A percentile compares a stretch with the other conserved stretches of the same genome.
These are phyloP conservation scores for Penicillium atrosanguineum DNA, from an alignment of 495 filamentous ascomycete genomes.

Conservation along the genomic window DNA sequence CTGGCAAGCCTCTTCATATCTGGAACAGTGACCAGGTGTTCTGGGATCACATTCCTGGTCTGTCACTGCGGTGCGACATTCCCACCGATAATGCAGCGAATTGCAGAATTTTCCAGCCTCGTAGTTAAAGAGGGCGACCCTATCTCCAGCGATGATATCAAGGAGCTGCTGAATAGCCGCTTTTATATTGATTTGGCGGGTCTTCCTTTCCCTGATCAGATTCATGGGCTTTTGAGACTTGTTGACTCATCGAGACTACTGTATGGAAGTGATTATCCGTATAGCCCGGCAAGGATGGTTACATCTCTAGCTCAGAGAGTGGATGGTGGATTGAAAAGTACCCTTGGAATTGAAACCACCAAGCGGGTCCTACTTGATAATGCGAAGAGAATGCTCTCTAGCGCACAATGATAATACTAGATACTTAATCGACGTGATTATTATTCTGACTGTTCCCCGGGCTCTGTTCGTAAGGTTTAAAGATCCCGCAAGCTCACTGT, in stretches of 20 bases:
- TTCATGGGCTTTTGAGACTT: slow-evolving; percentile 31
- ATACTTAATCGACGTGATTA: background rate
- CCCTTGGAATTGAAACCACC: slow-evolving; percentile 6
- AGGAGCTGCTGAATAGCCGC: slow-evolving; percentile 28
- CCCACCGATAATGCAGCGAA: slow-evolving; percentile 42
- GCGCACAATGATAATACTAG: background rate
- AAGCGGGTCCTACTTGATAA: slow-evolving; percentile 9
- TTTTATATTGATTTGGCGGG: slow-evolving; percentile 55
- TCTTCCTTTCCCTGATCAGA: slow-evolving; percentile 45
- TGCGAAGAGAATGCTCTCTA: slow-evolving; percentile 8
- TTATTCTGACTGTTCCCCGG: too few species aligned
- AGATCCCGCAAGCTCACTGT: too few species aligned
- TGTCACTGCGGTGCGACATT: slow-evolving; percentile 50
- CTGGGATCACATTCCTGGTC: slow-evolving; percentile 45
- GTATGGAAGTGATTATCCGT: slow-evolving; percentile 49
- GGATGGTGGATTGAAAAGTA: slow-evolving; percentile 8
- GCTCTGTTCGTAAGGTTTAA: too few species aligned
- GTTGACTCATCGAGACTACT: slow-evolving; percentile 32
- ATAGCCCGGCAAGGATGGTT: slow-evolving; percentile 19
- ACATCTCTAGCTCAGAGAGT: slow-evolving; percentile 6
- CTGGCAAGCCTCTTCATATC: slow-evolving; percentile 49
- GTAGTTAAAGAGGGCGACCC: slow-evolving; percentile 3
- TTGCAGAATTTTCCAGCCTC: slow-evolving; percentile 31
- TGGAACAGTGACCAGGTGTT: slow-evolving; percentile 42
- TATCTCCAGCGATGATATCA: slow-evolving; percentile 17